phyloP scores from a whole-genome alignment of 139 green algal species.

The Chara braunii region DNA sequence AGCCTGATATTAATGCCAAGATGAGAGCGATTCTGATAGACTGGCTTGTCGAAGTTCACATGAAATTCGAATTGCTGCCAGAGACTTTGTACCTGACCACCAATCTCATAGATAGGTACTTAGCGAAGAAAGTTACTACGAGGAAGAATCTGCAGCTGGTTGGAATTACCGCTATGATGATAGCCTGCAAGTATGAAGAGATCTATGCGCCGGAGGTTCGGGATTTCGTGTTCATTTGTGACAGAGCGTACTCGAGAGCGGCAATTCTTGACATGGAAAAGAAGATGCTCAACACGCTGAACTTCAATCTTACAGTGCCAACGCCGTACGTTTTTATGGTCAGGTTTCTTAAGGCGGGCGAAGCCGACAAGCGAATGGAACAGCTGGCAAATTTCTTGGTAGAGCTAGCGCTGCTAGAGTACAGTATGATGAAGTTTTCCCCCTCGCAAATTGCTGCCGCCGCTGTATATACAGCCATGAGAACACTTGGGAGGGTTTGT shows the following conservation, averaged over 20 bases:
- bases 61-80: conserved; percentile 98
- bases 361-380: conserved; percentile 17
- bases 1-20: conserved; percentile 89
- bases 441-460: conserved; percentile 64
- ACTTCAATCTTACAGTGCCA: conserved; percentile 83
- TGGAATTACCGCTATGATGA: conserved; percentile 93
- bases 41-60: conserved; percentile 97
- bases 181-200: conserved; percentile 98
- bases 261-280: conserved; percentile 94
- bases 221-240: conserved; percentile 98
- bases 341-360: conserved; percentile 75
- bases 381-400: conserved; percentile 61
- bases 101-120: conserved; percentile 91
- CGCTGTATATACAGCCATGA: conserved; percentile 65
- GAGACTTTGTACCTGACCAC: conserved; percentile 92
- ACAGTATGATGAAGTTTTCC: conserved; percentile 60
- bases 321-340: conserved; percentile 73
- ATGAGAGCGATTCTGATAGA: conserved; percentile 82
- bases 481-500: conserved; percentile 24
- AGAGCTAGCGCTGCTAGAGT: conserved; percentile 79
- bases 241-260: conserved; percentile 85
- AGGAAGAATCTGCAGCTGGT: conserved; percentile 92
- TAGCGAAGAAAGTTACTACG: conserved; percentile 68
- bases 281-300: conserved; percentile 83
- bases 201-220: conserved; percentile 87